Evolutionary conservation across 352 stramenopile genomes (phyloP).

Genomic region (Pythium dissimile): DNA sequence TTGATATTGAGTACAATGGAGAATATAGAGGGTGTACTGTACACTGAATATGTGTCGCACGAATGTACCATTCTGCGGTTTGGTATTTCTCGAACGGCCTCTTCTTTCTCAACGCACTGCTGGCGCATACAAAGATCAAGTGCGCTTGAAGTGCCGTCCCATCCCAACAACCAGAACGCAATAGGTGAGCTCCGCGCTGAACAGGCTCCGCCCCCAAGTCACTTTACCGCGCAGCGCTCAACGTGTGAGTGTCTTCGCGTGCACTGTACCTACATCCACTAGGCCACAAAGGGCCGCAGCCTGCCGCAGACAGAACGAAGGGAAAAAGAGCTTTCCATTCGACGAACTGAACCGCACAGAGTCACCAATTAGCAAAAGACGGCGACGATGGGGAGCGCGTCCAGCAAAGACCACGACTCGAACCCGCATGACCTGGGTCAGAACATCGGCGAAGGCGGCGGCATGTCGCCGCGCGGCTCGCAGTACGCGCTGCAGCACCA

Average conservation of each 20-base stretch:
- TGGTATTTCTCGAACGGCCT: slow-evolving; percentile 17
- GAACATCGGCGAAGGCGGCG: slow-evolving; percentile 27
- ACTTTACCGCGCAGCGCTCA: too few relatives aligned
- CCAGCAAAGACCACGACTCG: slow-evolving; percentile 76
- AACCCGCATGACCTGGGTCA: slow-evolving; percentile 77
- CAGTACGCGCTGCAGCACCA: slow-evolving; percentile 70
- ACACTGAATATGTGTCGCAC: slow-evolving; percentile 6
- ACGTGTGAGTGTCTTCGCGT: too few relatives aligned
- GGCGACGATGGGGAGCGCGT: slow-evolving; percentile 70
- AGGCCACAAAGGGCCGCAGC: not conserved
- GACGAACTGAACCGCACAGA: too few relatives aligned
- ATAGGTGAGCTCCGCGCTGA: too few relatives aligned
- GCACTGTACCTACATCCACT: too few relatives aligned
- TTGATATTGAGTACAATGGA: slow-evolving; percentile 18
- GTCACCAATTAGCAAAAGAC: not conserved
- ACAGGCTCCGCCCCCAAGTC: too few relatives aligned
- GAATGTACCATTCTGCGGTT: slow-evolving; percentile 27
- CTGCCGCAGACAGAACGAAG: not conserved
- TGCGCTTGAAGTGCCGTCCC: slow-evolving; percentile 16
- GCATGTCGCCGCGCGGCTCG: slow-evolving; percentile 13
- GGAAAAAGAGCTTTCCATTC: not conserved
- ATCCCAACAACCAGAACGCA: slow-evolving; percentile 3
- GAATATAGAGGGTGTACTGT: slow-evolving; percentile 6
- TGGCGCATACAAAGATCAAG: slow-evolving; percentile 21
- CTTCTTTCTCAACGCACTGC: not conserved